Conservation (phyloP, 306 rosid species). For the Parietaria judaica region DNA sequence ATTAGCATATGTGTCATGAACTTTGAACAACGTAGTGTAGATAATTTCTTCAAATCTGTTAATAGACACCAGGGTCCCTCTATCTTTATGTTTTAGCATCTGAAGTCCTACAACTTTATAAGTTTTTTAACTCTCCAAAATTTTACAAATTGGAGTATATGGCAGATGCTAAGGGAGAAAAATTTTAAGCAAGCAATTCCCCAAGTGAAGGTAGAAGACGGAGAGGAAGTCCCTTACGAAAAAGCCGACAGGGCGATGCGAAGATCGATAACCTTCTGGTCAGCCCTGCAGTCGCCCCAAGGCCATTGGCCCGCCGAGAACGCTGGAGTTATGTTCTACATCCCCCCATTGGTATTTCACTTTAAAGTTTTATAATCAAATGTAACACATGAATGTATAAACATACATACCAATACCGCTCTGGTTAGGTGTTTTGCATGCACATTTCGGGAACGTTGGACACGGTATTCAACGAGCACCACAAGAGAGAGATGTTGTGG, state of each 20-base stretch:
- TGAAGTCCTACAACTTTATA: no score
- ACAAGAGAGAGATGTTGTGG: slow-evolving; percentile 31
- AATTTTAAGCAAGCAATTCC: slow-evolving; percentile 45
- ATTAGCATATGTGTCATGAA: no score
- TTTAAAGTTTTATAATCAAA: neutral
- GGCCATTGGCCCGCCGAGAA: slow-evolving; percentile 88
- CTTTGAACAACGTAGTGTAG: no score
- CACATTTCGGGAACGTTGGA: slow-evolving; percentile 52
- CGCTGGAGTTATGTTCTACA: slow-evolving; percentile 54
- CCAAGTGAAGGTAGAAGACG: slow-evolving; percentile 32
- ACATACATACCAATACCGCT: no score
- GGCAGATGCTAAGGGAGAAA: slow-evolving; percentile 39
- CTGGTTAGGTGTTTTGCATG: slow-evolving; percentile 17
- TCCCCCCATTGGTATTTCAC: slow-evolving; percentile 54
- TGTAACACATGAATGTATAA: neutral
- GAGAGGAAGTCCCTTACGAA: slow-evolving; percentile 30
- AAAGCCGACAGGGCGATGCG: slow-evolving; percentile 21
- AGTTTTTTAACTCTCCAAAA: no score
- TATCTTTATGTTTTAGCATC: no score
- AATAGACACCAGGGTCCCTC: no score
- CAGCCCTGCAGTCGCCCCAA: slow-evolving; percentile 51
- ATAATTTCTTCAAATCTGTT: no score
- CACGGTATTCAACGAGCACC: slow-evolving; percentile 23
- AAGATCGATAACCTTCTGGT: slow-evolving; percentile 36
- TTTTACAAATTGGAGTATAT: neutral